Conservation (phyloP, 768 basidiomycete species). For the Cystobasidium ongulense region DNA sequence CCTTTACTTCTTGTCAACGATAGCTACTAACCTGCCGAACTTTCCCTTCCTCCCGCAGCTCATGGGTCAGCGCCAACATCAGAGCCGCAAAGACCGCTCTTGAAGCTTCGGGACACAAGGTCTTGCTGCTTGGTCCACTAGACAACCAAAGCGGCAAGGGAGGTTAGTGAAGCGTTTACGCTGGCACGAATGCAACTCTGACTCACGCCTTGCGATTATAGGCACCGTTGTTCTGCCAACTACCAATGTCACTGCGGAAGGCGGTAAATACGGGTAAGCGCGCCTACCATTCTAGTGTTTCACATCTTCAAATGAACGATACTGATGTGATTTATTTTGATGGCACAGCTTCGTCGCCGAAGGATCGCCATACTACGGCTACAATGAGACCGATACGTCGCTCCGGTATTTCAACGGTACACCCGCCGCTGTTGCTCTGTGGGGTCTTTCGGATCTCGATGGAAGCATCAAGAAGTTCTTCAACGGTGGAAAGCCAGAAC, state of each 20-base stretch:
- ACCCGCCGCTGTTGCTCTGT: constrained; percentile 23
- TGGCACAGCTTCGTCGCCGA: not conserved
- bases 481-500: constrained; percentile 16
- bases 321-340: not conserved
- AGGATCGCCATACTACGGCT: constrained; percentile 20
- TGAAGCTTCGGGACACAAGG: constrained; percentile 24
- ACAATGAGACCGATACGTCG: constrained; percentile 7
- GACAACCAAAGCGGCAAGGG: constrained; percentile 25
- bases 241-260: constrained; percentile 24
- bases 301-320: not conserved
- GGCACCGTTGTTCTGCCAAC: constrained; percentile 31
- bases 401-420: constrained; percentile 30
- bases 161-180: not conserved
- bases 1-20: not conserved
- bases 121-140: constrained; percentile 25
- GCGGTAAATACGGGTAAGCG: constrained; percentile 26
- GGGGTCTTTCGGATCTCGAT: not conserved
- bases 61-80: constrained; percentile 30
- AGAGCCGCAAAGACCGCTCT: constrained; percentile 25
- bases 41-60: not conserved
- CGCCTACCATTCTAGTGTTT: not conserved
- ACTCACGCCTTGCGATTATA: not conserved
- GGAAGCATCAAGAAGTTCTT: not conserved
- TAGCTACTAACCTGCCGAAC: not conserved
- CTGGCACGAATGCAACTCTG: not conserved